Conservation (phyloP, 768 basidiomycete species). For the Pleurotus djamor region DNA sequence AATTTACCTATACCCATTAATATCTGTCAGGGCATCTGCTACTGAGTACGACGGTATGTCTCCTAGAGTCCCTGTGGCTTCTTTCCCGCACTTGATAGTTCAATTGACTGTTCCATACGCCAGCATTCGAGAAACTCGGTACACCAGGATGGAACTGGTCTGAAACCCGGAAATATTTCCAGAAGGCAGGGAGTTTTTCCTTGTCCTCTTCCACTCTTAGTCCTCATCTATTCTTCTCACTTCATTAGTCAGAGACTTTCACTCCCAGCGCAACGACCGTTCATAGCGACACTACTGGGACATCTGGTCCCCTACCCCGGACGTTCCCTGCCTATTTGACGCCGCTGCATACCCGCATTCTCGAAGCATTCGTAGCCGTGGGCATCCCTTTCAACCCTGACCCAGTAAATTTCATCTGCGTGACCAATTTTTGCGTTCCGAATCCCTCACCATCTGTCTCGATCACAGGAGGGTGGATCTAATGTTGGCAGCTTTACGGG, state of each 20-base stretch:
- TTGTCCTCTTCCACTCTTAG: background rate
- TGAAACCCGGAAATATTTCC: conserved; percentile 6
- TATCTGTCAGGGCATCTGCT: background rate
- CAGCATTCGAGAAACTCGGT: conserved; percentile 6
- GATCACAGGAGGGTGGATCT: background rate
- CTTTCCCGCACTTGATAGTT: background rate
- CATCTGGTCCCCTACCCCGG: conserved; percentile 11
- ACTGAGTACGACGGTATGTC: conserved; percentile 3
- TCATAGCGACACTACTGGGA: conserved; percentile 6
- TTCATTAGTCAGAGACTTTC: background rate
- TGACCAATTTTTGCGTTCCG: too few species aligned
- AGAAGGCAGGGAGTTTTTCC: background rate
- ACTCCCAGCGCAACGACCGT: background rate
- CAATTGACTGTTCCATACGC: too few species aligned
- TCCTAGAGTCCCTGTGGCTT: background rate
- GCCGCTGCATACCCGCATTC: conserved; percentile 3
- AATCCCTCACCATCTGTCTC: too few species aligned
- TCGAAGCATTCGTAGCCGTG: background rate
- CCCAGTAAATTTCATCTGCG: background rate
- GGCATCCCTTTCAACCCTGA: conserved; percentile 10
- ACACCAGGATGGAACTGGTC: conserved; percentile 2
- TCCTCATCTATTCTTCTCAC: background rate
- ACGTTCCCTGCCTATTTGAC: conserved; percentile 10
- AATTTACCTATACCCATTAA: background rate
- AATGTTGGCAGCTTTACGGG: conserved; percentile 1